Evolutionary conservation across 306 rosid genomes (phyloP).

Genomic region (Pterocarpus santalinus): DNA sequence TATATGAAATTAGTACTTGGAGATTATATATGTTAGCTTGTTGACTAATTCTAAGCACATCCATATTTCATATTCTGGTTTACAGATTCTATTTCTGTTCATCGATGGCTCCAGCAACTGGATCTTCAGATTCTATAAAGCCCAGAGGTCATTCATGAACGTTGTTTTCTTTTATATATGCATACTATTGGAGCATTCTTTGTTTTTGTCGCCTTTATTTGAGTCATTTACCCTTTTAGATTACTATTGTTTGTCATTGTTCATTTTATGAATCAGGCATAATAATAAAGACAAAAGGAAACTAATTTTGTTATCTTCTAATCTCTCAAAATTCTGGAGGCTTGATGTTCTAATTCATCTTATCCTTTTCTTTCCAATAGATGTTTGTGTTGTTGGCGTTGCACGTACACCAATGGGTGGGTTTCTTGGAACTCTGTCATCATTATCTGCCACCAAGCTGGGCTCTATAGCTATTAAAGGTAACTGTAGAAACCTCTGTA

Average conservation of each 20-base stretch:
- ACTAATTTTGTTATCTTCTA: slow-evolving; percentile 21
- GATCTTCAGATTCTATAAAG: slow-evolving; percentile 72
- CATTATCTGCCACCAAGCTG: slow-evolving; percentile 87
- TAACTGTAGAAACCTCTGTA: slow-evolving; percentile 40
- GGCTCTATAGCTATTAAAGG: slow-evolving; percentile 95
- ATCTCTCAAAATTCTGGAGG: not conserved
- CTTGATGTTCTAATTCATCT: slow-evolving; percentile 21
- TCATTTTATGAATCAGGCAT: not conserved
- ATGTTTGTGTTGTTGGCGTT: slow-evolving; percentile 96
- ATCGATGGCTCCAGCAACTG: slow-evolving; percentile 74
- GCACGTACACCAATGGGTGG: slow-evolving; percentile 99
- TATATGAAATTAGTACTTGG: slow-evolving; percentile 20
- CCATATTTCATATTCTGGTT: slow-evolving; percentile 23
- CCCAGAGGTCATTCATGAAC: slow-evolving; percentile 75
- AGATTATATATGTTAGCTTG: slow-evolving; percentile 11
- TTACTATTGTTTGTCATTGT: not conserved
- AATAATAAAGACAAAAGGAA: slow-evolving; percentile 11
- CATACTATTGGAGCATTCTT: not conserved
- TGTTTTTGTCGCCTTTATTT: slow-evolving; percentile 7
- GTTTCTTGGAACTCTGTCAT: slow-evolving; percentile 88
- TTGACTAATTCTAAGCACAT: not conserved
- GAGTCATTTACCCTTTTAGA: not conserved
- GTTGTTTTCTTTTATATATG: slow-evolving; percentile 15
- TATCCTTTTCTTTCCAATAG: slow-evolving; percentile 57
- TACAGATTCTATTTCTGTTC: slow-evolving; percentile 55